Evolutionary conservation across 495 filamentous ascomycete genomes (phyloP), one percentile per base, ranked within the genome.

Genomic region (Letharia lupina): DNA sequence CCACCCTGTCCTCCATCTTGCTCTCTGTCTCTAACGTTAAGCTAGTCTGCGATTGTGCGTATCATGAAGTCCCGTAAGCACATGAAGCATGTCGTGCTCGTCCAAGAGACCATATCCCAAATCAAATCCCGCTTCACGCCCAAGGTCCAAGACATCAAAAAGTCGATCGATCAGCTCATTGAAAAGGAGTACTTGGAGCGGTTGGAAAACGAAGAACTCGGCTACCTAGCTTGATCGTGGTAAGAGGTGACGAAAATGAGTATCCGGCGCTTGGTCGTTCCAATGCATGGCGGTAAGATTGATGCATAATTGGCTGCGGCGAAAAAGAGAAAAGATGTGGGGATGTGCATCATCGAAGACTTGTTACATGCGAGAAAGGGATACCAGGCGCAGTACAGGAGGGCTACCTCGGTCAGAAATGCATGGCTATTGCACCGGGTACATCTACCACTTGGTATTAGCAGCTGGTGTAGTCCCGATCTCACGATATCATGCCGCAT

Each of bases 61-160:
- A 96, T 99, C 79, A 99, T 98, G 94, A 99, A 99, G 77, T 94
- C 95, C 1, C 89, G 94, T 63, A 97, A 98, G 86, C 90, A 88
- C 80, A 93, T 97, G 90, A 96, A 96, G 83, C 93, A 99, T 77
- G 85, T 89, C 61, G 86, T 91, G 73, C 86, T 99, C 13, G 91
- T 99, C 54, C 86, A 89, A 70, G 94, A 99, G 78, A 92, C 90
- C 20, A 97, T 99, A 74, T 86, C 85, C 68, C 95, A 98, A 77
- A 96, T 99, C 78, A 89, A 88, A 73, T 84, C 83, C n/a, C 90
- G 94, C 60, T 99, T 99, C 80, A 86, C 89, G 45, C 94, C 95
- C 35, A 93, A 96, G 76, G 82, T 98, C 31, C 81, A 83, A 8
- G 94, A 99, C 70, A 98, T 99, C 83, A 99, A 99, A 80, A 98